A percentile compares a stretch with the other conserved stretches of the same genome.
phyloP scores from a whole-genome alignment of 2,329 filamentous ascomycete genomes.

The Cladosporium sp. region DNA sequence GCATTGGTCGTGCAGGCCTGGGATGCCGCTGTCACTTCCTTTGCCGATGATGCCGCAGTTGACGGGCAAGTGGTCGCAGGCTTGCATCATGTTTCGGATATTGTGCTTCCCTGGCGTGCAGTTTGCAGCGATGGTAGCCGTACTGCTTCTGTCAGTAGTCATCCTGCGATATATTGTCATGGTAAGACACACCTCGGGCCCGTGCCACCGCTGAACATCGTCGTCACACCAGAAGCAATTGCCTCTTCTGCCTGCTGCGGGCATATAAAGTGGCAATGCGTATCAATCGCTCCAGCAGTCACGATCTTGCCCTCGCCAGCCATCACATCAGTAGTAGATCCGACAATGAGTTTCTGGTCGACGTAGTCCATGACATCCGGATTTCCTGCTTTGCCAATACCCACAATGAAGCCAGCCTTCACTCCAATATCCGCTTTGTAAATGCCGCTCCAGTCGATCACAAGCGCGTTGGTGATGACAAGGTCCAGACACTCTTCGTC shows the following conservation, averaged over 20 bases:
- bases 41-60: conserved; percentile 90
- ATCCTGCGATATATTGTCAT: not conserved
- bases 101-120: conserved; percentile 83
- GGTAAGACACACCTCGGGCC: conserved; percentile 55
- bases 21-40: conserved; percentile 74
- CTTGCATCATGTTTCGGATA: conserved; percentile 84
- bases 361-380: conserved; percentile 92
- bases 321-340: conserved; percentile 84
- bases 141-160: conserved; percentile 50
- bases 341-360: conserved; percentile 72
- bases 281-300: conserved; percentile 83
- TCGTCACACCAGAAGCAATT: conserved; percentile 79
- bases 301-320: conserved; percentile 90
- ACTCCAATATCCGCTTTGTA: conserved; percentile 94
- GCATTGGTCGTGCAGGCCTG: conserved; percentile 73
- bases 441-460: conserved; percentile 86
- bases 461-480: conserved; percentile 81
- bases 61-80: conserved; percentile 75
- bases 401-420: conserved; percentile 78
- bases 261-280: conserved; percentile 89
- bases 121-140: conserved; percentile 84
- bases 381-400: conserved; percentile 89
- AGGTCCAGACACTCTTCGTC: conserved; percentile 74
- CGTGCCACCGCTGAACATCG: conserved; percentile 83
- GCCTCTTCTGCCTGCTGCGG: conserved; percentile 83